phyloP scores from a whole-genome alignment of 73 alveolate species.

The Paramecium pentaurelia region DNA sequence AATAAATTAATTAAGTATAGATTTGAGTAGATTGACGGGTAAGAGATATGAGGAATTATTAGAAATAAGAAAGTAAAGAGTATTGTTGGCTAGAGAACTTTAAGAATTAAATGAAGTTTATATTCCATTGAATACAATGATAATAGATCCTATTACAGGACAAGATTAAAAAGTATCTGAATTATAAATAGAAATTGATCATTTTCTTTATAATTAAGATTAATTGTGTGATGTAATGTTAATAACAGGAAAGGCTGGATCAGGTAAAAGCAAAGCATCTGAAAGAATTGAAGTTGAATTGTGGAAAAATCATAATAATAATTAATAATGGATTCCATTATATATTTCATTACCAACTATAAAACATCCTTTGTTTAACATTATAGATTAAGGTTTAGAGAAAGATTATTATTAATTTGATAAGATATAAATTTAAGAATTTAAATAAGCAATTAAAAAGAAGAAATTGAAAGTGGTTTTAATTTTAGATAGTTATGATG shows the following conservation, averaged over 20 bases:
- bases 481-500: conserved; percentile 35
- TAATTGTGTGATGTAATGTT: not conserved
- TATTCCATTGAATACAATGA: not conserved
- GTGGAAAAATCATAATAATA: not conserved
- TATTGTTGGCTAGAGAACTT: not conserved
- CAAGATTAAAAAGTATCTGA: not conserved
- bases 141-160: not conserved
- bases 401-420: not conserved
- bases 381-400: not conserved
- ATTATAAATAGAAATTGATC: not conserved
- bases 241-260: not conserved
- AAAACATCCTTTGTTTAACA: not conserved
- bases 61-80: not conserved
- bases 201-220: not conserved
- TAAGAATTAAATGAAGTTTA: not conserved
- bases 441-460: not conserved
- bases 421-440: not conserved
- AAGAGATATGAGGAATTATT: not conserved
- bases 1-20: not conserved
- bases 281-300: not conserved
- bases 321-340: not conserved
- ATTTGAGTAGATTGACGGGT: not conserved
- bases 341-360: not conserved
- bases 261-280: not conserved
- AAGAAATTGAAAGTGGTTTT: not conserved